Base-by-base conservation (phyloP, 495 filamentous ascomycete genomes). In the Clavariopsis aquatica region DNA sequence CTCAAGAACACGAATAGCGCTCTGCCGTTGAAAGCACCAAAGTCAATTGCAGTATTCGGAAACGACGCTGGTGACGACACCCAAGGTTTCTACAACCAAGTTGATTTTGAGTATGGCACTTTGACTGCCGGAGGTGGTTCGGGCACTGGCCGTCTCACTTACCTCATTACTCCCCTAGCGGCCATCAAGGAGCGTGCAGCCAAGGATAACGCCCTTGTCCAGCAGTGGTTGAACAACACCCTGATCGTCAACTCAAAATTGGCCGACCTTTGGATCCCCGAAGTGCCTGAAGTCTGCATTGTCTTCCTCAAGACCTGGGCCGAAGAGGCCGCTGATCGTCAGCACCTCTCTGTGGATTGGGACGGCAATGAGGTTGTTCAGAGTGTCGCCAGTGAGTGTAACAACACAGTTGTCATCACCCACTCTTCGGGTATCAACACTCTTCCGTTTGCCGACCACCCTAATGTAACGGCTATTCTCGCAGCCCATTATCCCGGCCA, bases 1-100 rank as follows among this genome's bases (percentile, higher is more conserved):
- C 75, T 90, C 1, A 89, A 90, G 76, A 89, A 89, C 56, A 64
- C 68, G n/a, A 78, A 82, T 28, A 70, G 74, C 19, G 76, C 79
- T 3, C 70, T 90, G 10, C 87, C 86, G 0, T 72, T 89, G 36
- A 76, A 73, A 6, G 73, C 67, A 0, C 79, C 81, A 5, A 75
- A 69, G 28, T 83, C 77, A 64, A 79, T 89, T 19, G 82, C 79
- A 1, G 77, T 90, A 15, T 82, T 87, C 61, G 87, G 87, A 10
- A 83, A 85, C 19, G 86, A 88, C 46, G 86, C 85, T n/a, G 82
- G 82, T 6, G 72, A 74, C 26, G 29, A 53, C 36, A 45, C 49
- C 7, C 49, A 62, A 29, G 59, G 59, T 8, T 52, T 53, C 31
- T 62, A 53, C 19, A 62, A 62, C 49, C 59, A 53, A 19, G 49